Evolutionary conservation across 495 filamentous ascomycete genomes (phyloP).

Genomic region (Aspergillus incahuasiensis): DNA sequence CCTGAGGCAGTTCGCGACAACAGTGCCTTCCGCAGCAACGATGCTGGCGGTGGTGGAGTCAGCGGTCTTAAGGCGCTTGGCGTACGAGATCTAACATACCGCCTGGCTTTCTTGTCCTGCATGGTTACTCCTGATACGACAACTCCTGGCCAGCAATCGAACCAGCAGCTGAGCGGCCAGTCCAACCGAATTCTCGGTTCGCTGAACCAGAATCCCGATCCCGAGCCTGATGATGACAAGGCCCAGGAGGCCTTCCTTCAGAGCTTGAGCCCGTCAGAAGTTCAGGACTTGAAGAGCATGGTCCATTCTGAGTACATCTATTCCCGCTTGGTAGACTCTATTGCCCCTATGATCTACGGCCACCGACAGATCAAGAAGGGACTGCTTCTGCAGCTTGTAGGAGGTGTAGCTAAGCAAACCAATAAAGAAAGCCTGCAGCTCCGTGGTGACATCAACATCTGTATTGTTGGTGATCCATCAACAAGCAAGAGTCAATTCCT

Average conservation of each 20-base stretch:
- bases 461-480: slow-evolving; percentile 96
- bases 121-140: slow-evolving; percentile 94
- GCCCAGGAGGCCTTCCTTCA: slow-evolving; percentile 84
- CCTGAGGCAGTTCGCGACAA: slow-evolving; percentile 85
- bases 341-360: slow-evolving; percentile 97
- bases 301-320: slow-evolving; percentile 96
- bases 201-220: slow-evolving; percentile 63
- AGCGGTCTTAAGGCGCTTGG: slow-evolving; percentile 86
- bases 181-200: slow-evolving; percentile 77
- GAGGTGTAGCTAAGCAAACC: slow-evolving; percentile 78
- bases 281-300: slow-evolving; percentile 86
- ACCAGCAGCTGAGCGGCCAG: slow-evolving; percentile 64
- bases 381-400: slow-evolving; percentile 85
- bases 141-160: slow-evolving; percentile 62
- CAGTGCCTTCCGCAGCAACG: slow-evolving; percentile 65
- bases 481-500: slow-evolving; percentile 98
- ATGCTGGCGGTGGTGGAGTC: slow-evolving; percentile 78
- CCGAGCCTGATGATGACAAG: slow-evolving; percentile 71
- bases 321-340: slow-evolving; percentile 81
- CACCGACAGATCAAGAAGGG: slow-evolving; percentile 98
- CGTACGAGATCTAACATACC: slow-evolving; percentile 92
- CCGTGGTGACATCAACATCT: slow-evolving; percentile 97
- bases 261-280: slow-evolving; percentile 76
- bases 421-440: slow-evolving; percentile 90
- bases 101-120: slow-evolving; percentile 93